Conservation (phyloP, 1,139 yeast genomes). For the Barnettozyma hawaiiensis region DNA sequence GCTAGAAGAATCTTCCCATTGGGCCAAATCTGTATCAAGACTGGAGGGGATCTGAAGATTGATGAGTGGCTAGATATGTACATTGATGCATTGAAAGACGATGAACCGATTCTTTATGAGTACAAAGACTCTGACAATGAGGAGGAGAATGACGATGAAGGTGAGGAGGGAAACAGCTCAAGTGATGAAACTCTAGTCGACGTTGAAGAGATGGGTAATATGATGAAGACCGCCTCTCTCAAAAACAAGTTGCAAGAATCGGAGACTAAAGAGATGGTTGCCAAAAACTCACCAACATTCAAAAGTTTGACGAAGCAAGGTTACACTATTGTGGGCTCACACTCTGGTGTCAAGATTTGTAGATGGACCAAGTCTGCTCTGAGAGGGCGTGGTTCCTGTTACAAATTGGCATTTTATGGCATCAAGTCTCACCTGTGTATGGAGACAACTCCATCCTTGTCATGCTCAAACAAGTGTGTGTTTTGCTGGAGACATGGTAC, state of each 20-base stretch:
- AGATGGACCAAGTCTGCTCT: slow-evolving; percentile 95
- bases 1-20: slow-evolving; percentile 79
- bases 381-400: slow-evolving; percentile 92
- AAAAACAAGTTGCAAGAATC: slow-evolving; percentile 15
- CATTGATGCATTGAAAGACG: slow-evolving; percentile 54
- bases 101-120: slow-evolving; percentile 54
- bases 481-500: slow-evolving; percentile 98
- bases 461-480: slow-evolving; percentile 93
- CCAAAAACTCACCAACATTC: slow-evolving; percentile 82
- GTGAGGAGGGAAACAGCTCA: slow-evolving; percentile 28
- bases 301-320: slow-evolving; percentile 90
- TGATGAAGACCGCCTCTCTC: slow-evolving; percentile 34
- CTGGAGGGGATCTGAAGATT: slow-evolving; percentile 55
- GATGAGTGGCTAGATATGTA: slow-evolving; percentile 64
- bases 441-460: slow-evolving; percentile 93
- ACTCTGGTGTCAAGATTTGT: slow-evolving; percentile 92
- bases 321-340: slow-evolving; percentile 87
- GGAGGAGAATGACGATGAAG: slow-evolving; percentile 34
- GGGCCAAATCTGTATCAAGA: slow-evolving; percentile 81
- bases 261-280: slow-evolving; percentile 78
- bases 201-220: slow-evolving; percentile 79
- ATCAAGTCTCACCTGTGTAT: slow-evolving; percentile 86
- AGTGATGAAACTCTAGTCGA: slow-evolving; percentile 48
- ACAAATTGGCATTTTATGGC: slow-evolving; percentile 88
- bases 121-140: slow-evolving; percentile 45